These are phyloP conservation scores for Oryza nivara DNA, from an alignment of 176 grass and related monocot species.

Conservation along the genomic window DNA sequence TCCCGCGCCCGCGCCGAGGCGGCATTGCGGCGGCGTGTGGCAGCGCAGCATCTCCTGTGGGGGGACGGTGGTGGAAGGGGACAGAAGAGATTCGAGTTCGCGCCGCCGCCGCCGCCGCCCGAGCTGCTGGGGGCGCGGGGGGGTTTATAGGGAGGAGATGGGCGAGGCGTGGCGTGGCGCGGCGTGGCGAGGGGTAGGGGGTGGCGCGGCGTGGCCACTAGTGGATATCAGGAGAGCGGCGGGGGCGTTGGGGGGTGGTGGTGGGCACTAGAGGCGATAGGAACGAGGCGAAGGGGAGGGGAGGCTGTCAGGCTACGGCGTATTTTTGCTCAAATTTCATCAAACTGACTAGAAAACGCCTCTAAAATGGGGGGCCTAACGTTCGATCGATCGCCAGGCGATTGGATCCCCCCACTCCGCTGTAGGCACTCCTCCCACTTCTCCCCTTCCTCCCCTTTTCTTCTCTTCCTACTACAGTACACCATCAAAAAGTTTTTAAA, in stretches of 20 bases:
- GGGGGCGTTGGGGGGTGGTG: not conserved
- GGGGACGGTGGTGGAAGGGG: not conserved
- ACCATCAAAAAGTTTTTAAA: no score
- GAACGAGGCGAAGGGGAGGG: constrained; percentile 34
- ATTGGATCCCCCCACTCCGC: no score
- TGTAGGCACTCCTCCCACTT: no score
- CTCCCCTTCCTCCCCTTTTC: no score
- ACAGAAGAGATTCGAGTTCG: not conserved
- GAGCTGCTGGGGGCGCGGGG: not conserved
- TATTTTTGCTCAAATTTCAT: not conserved
- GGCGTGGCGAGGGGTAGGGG: not conserved
- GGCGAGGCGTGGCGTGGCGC: not conserved
- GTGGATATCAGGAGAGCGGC: not conserved
- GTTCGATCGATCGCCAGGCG: no score
- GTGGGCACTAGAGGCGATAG: constrained; percentile 48
- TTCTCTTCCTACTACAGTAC: no score
- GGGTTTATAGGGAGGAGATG: constrained; percentile 15
- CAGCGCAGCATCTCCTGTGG: constrained; percentile 52
- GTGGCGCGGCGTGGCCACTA: not conserved
- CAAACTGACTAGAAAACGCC: not conserved
- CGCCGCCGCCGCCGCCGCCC: not conserved
- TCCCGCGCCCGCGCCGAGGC: constrained; percentile 19
- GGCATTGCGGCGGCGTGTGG: constrained; percentile 60
- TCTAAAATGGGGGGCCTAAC: not conserved
- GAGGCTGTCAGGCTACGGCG: no score